Evolutionary conservation across 306 rosid species (phyloP), one percentile per base, ranked within the genome.

Genomic region (Sesbania bispinosa): DNA sequence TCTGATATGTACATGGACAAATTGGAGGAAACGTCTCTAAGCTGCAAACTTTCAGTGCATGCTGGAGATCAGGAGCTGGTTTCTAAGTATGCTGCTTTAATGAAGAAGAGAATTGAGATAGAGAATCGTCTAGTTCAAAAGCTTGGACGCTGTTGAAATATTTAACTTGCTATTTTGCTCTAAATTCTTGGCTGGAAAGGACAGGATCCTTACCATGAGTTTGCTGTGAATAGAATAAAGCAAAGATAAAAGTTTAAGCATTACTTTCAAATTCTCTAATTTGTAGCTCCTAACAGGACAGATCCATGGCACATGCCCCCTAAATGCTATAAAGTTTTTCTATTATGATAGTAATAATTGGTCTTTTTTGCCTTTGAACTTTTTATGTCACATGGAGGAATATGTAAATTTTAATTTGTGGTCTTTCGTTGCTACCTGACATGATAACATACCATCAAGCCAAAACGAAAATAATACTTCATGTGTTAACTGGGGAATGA

Each of bases 51-150:
- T 5, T 74, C 89, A 14, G 92, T 74, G 9, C 73, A 24, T 41
- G 88, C 99, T 47, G 96, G 87, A 7, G 91, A 87, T 63, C 50
- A 48, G 15, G 78, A 82, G 35, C 78, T 87, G 57, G 77, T 79
- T 79, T 81, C 86, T 58, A 91, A 80, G 69, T 91, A 94, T 48
- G 79, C 78, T 39, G 55, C 82, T 82, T 42, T 89, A 50, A 78
- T 82, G 91, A 85, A 79, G 83, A 94, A 90, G 89, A 87, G 99
- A 76, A 80, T 83, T 15, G 95, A 91, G 67, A 89, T 94, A 51
- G 99, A 94, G 82, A 86, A 87, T 74, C 82, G 75, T 55, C 90
- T 94, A 3, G 91, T 89, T n/a, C 68, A 85, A 69, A 85, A 86
- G 74, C 59, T 87, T 1, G 99, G 96, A 21, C 92, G 96, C 52